phyloP scores from a whole-genome alignment of 345 rosid species.

The Citropsis articulata region DNA sequence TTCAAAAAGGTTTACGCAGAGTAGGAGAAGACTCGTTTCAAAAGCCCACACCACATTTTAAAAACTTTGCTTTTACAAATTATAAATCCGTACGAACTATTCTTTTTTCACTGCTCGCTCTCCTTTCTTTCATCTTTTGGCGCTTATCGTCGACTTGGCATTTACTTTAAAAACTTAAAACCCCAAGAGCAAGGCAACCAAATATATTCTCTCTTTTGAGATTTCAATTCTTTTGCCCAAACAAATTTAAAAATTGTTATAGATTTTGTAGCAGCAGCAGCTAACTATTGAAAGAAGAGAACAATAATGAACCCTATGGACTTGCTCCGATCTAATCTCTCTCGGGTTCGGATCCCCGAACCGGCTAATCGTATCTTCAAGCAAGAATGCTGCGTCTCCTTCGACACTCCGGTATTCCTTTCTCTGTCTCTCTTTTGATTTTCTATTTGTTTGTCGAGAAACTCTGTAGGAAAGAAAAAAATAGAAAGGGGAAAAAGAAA shows the following conservation, averaged over 20 bases:
- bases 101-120: too few relatives aligned
- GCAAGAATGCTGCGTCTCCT: constrained; percentile 94
- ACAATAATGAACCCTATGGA: constrained; percentile 57
- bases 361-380: constrained; percentile 97
- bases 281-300: not conserved
- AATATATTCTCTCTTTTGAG: not conserved
- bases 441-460: constrained; percentile 17
- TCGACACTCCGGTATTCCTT: constrained; percentile 73
- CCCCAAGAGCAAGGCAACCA: not conserved
- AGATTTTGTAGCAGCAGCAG: not conserved
- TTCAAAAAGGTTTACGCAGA: too few relatives aligned
- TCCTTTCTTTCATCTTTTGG: not conserved
- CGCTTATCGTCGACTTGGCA: not conserved
- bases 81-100: not conserved
- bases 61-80: too few relatives aligned
- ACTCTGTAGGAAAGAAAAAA: not conserved
- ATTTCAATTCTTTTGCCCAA: not conserved
- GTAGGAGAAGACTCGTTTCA: too few relatives aligned
- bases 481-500: not conserved
- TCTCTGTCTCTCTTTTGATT: not conserved
- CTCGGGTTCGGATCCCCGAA: constrained; percentile 98
- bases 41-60: too few relatives aligned
- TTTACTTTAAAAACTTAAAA: not conserved
- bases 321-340: constrained; percentile 84
- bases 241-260: not conserved